Evolutionary conservation across 306 rosid genomes (phyloP).

Genomic region (Citrullus mucosospermus): DNA sequence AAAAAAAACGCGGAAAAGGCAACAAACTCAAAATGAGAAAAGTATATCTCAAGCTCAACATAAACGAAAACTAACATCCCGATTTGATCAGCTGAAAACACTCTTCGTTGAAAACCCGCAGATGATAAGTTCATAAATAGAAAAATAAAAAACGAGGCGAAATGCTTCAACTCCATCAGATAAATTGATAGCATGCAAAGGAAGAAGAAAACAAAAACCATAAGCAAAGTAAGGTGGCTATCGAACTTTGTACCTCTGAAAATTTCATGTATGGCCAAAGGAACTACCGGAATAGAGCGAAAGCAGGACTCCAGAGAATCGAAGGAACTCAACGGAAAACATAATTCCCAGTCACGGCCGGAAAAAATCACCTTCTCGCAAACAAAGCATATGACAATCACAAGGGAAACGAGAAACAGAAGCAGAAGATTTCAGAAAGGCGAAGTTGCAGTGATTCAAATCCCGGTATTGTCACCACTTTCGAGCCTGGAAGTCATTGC

Average conservation of each 20-base stretch:
- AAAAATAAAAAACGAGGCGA: neutral
- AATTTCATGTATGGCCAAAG: constrained; percentile 18
- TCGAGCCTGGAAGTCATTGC: constrained; percentile 37
- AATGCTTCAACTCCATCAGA: neutral
- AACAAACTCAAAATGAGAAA: neutral
- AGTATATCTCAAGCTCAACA: neutral
- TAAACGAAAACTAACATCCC: neutral
- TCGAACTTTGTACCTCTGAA: constrained; percentile 29
- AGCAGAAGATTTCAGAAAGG: constrained; percentile 29
- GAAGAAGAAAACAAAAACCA: neutral
- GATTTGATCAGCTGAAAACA: neutral
- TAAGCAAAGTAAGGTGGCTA: neutral
- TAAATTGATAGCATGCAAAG: neutral
- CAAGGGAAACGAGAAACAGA: constrained; percentile 7
- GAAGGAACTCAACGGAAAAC: constrained; percentile 28
- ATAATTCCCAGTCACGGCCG: constrained; percentile 15
- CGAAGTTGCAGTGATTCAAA: constrained; percentile 25
- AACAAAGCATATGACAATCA: neutral
- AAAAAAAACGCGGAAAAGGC: neutral
- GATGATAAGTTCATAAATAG: neutral
- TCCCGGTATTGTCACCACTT: constrained; percentile 21
- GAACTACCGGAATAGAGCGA: constrained; percentile 20
- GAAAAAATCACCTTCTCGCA: neutral
- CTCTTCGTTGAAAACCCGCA: neutral
- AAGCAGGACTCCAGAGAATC: constrained; percentile 15